Evolutionary conservation across 805 yeast genomes (phyloP).

Genomic region (Wickerhamomyces rabaulensis): DNA sequence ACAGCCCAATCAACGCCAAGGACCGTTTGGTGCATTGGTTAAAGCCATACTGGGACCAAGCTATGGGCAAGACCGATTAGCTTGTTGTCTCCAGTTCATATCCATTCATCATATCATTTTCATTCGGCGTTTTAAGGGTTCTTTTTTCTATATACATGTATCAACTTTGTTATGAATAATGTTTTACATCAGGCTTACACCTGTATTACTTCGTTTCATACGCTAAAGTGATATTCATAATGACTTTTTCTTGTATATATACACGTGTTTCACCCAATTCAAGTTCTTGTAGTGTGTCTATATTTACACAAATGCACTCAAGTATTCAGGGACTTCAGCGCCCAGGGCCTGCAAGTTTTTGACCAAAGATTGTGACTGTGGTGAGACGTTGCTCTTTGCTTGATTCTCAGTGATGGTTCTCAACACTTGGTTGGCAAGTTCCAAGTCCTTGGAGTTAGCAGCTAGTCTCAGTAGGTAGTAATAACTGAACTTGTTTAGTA

Average conservation of each 20-base stretch:
- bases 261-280: neutral
- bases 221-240: neutral
- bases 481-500: conserved; percentile 15
- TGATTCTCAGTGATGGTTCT: conserved; percentile 7
- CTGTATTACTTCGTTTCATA: neutral
- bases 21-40: conserved; percentile 73
- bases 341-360: conserved; percentile 6
- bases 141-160: neutral
- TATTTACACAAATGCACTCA: conserved; percentile 10
- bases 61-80: conserved; percentile 36
- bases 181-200: neutral
- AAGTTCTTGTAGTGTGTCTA: neutral
- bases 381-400: conserved; percentile 3
- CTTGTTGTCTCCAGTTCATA: neutral
- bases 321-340: conserved; percentile 13
- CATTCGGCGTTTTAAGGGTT: neutral
- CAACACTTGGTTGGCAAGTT: conserved; percentile 16
- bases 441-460: conserved; percentile 8
- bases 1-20: conserved; percentile 50
- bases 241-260: neutral
- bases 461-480: conserved; percentile 19
- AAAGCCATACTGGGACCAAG: conserved; percentile 61
- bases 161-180: neutral
- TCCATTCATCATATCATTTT: neutral
- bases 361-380: conserved; percentile 6